These are phyloP conservation scores for Cercospora brassicicola DNA, from an alignment of 2,329 filamentous ascomycete species.

Conservation along the genomic window DNA sequence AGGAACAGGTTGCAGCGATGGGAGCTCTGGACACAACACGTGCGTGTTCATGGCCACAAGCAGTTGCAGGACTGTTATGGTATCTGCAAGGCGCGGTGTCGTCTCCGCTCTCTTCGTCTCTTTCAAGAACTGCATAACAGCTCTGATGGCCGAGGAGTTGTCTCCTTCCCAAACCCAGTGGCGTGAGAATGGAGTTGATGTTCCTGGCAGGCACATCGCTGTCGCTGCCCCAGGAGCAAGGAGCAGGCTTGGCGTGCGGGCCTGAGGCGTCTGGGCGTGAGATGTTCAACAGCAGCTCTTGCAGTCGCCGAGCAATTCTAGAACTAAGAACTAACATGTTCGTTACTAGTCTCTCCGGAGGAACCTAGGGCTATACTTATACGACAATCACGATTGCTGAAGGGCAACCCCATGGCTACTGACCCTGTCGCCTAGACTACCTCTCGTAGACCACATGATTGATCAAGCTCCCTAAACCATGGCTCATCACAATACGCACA, in stretches of 20 bases:
- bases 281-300: not conserved
- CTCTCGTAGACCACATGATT: constrained; percentile 17
- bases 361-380: not conserved
- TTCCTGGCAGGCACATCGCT: not conserved
- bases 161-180: not conserved
- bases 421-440: not conserved
- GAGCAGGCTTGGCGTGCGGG: not conserved
- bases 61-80: not conserved
- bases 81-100: not conserved
- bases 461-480: constrained; percentile 20
- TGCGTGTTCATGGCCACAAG: not conserved
- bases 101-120: no score
- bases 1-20: not conserved
- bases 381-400: not conserved
- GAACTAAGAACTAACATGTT: not conserved
- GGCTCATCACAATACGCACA: constrained; percentile 22
- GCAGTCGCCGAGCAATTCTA: not conserved
- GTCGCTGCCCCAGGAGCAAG: not conserved
- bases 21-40: not conserved
- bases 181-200: not conserved
- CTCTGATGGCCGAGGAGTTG: not conserved
- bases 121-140: not conserved
- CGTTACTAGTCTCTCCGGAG: not conserved
- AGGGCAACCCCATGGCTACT: not conserved
- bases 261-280: not conserved